Evolutionary conservation across 2,329 filamentous ascomycete genomes (phyloP), one percentile per base, ranked within the genome.

Genomic region (Epichloe elymi): DNA sequence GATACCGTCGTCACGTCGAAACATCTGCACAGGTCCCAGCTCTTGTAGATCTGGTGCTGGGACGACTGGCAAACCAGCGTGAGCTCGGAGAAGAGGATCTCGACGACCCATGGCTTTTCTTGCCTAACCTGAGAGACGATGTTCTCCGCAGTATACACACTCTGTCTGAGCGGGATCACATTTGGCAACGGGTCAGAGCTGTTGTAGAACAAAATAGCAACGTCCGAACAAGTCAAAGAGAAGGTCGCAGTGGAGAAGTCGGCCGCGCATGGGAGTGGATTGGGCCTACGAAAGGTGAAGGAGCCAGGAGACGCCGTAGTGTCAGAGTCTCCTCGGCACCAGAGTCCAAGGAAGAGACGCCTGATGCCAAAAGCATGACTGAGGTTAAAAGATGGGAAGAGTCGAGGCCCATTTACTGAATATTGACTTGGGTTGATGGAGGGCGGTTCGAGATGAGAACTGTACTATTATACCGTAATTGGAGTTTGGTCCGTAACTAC

Each of bases 141-240:
- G 84, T 98, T 3, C 74, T 98, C 39, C 77, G 91, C 19, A 80
- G 85, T 30, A 83, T 95, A 54, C 88, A 96, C 65, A 84, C 79
- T 3, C 75, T 90, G 19, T 74, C 76, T 8, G 80, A 89, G 59
- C 78, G 93, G 38, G 85, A 93, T 62, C 79, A 80, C 51, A 73
- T 98, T 48, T 98, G 94, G 93, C 77, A 82, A 56, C 80, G 81
- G 47, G 93, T 98, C 19, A 79, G 82, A 58, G 79, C 75, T 48
- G 85, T 97, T 49, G 90, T 98, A 1, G 93, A 98, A 68, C 83
- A 83, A 66, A 98, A 98, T 65, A 86, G 87, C 54, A 98, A 98
- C 62, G 85, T 98, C 15, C 79, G 93, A 41, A 87, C 78, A 0
- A 73, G 77, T 69, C 68, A 90, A 76, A 70, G 89, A 72, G 71